Evolutionary conservation across 2,329 filamentous ascomycete genomes (phyloP).

Genomic region (Annulohypoxylon truncatum): DNA sequence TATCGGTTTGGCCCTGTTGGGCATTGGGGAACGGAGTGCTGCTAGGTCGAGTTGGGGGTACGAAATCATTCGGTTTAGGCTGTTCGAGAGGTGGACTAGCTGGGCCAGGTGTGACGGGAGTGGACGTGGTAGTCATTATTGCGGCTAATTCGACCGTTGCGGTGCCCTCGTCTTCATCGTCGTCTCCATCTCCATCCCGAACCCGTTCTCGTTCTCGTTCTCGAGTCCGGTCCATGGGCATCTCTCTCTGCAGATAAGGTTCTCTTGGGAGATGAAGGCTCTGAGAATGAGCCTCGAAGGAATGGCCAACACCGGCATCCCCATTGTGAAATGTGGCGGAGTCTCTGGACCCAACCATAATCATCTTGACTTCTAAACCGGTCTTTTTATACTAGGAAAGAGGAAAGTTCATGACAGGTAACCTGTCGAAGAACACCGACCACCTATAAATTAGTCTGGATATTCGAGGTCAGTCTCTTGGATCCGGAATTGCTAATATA

Average conservation of each 20-base stretch:
- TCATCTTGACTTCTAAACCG: slow-evolving; percentile 37
- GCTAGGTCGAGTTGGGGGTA: slow-evolving; percentile 65
- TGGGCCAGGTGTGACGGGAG: slow-evolving; percentile 65
- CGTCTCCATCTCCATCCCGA: slow-evolving; percentile 34
- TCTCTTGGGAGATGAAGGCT: slow-evolving; percentile 44
- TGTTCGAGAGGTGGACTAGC: slow-evolving; percentile 64
- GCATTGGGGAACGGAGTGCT: slow-evolving; percentile 70
- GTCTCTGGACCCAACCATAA: slow-evolving; percentile 43
- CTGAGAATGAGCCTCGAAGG: slow-evolving; percentile 45
- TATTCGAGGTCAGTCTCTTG: slow-evolving; percentile 5
- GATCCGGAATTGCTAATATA: not conserved
- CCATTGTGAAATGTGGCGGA: slow-evolving; percentile 42
- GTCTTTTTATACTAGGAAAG: slow-evolving; percentile 19
- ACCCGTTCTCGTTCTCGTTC: slow-evolving; percentile 50
- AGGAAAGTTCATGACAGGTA: slow-evolving; percentile 42
- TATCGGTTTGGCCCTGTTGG: slow-evolving; percentile 60
- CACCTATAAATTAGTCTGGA: slow-evolving; percentile 5
- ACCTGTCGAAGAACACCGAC: slow-evolving; percentile 12
- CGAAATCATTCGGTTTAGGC: slow-evolving; percentile 59
- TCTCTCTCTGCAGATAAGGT: slow-evolving; percentile 45
- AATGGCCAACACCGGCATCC: slow-evolving; percentile 37
- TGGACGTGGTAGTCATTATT: slow-evolving; percentile 62
- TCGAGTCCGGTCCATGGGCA: slow-evolving; percentile 43
- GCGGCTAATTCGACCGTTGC: slow-evolving; percentile 58
- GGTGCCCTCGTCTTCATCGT: slow-evolving; percentile 53